Evolutionary conservation across 305 asterid species (phyloP).

Genomic region (Lippia alba): DNA sequence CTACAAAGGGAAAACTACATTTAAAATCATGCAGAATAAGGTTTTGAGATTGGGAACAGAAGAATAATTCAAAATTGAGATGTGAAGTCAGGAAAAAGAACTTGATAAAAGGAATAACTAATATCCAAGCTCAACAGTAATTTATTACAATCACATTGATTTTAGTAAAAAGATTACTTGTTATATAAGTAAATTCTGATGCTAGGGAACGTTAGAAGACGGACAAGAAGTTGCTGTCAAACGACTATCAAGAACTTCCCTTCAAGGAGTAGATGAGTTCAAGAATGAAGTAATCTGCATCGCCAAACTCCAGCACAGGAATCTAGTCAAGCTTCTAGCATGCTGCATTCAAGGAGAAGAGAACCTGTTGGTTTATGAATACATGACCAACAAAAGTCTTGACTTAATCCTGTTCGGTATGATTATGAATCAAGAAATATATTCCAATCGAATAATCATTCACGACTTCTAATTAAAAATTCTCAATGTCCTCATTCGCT

Average conservation of each 20-base stretch:
- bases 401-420: conserved; percentile 18
- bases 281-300: conserved; percentile 25
- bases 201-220: conserved; percentile 8
- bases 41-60: too few species aligned
- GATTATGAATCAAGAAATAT: not conserved
- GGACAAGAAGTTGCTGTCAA: conserved; percentile 33
- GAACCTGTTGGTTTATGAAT: conserved; percentile 42
- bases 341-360: conserved; percentile 28
- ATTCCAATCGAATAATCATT: not conserved
- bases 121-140: not conserved
- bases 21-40: not conserved
- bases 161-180: not conserved
- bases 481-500: not conserved
- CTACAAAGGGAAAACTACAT: not conserved
- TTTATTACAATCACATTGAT: not conserved
- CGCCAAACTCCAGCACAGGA: conserved; percentile 22
- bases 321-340: conserved; percentile 27
- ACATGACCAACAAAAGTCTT: conserved; percentile 40
- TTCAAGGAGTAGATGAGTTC: conserved; percentile 30
- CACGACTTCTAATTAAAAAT: not conserved
- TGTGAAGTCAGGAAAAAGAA: too few species aligned
- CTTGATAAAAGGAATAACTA: too few species aligned
- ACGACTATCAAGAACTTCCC: conserved; percentile 22
- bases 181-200: not conserved
- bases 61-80: too few species aligned